Evolutionary conservation across 2,329 filamentous ascomycete species (phyloP).

Genomic region (Fusarium sambucinum): DNA sequence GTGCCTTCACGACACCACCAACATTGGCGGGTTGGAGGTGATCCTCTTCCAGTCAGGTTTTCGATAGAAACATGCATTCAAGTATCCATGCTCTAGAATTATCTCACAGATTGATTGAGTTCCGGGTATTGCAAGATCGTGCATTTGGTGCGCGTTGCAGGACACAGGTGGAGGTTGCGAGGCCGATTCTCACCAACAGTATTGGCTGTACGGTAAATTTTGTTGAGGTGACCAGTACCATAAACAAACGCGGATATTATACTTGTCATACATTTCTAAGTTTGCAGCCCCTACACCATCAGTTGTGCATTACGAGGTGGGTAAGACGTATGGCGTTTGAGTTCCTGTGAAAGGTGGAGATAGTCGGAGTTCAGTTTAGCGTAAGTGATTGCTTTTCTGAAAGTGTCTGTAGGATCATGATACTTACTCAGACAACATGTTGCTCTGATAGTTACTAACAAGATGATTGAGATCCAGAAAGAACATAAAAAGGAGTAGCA

Average conservation of each 20-base stretch:
- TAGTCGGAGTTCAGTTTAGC: background rate
- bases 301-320: background rate
- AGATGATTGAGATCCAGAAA: background rate
- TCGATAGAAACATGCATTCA: background rate
- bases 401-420: background rate
- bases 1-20: background rate
- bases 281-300: background rate
- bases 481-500: background rate
- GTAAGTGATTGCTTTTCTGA: background rate
- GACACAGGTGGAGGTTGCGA: too few species aligned
- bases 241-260: too few species aligned
- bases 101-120: background rate
- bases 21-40: background rate
- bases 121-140: background rate
- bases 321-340: background rate
- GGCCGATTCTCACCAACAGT: background rate
- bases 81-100: fast-evolving
- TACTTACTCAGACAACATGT: background rate
- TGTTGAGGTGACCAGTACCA: background rate
- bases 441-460: background rate
- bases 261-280: background rate
- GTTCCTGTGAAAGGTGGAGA: background rate
- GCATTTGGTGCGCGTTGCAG: background rate
- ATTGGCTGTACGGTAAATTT: too few species aligned
- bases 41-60: background rate